Conservation (phyloP, 768 basidiomycete genomes). For the Trametes gibbosa region DNA sequence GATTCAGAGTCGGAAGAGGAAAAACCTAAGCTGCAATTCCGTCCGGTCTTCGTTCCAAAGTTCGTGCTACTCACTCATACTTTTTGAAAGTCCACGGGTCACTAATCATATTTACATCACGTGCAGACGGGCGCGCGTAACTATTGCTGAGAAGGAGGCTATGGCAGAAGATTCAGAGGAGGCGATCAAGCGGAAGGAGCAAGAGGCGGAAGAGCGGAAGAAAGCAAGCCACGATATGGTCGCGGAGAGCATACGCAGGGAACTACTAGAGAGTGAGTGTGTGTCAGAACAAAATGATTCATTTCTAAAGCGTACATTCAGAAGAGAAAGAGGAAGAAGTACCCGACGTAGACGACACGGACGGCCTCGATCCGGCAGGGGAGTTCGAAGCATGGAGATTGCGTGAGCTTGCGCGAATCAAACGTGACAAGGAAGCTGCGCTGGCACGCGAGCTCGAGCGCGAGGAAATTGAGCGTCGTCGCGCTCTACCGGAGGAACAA, state of each 20-base stretch:
- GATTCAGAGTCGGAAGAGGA: conserved; percentile 71
- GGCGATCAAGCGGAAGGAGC: conserved; percentile 60
- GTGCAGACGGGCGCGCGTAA: conserved; percentile 69
- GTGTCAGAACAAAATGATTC: background rate
- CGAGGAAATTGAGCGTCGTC: conserved; percentile 87
- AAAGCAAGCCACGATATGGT: conserved; percentile 91
- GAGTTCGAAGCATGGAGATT: conserved; percentile 98
- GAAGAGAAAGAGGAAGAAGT: conserved; percentile 85
- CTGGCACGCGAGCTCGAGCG: conserved; percentile 77
- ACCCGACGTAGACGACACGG: conserved; percentile 93
- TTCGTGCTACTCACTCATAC: conserved; percentile 36
- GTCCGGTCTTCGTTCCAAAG: conserved; percentile 96
- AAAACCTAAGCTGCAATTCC: conserved; percentile 70
- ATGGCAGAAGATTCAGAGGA: conserved; percentile 77
- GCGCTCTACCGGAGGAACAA: conserved; percentile 92
- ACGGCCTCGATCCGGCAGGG: conserved; percentile 81
- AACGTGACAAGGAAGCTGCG: conserved; percentile 90
- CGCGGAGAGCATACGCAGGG: conserved; percentile 89
- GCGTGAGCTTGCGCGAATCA: conserved; percentile 89
- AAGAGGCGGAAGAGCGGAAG: conserved; percentile 77
- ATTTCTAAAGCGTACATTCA: conserved; percentile 31
- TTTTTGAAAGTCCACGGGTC: background rate
- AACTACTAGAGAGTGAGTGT: conserved; percentile 86
- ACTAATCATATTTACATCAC: background rate
- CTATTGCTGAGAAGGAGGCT: conserved; percentile 66